These are phyloP conservation scores for Ustilago curta DNA, from an alignment of 1,284 basidiomycete species.

Conservation along the genomic window DNA sequence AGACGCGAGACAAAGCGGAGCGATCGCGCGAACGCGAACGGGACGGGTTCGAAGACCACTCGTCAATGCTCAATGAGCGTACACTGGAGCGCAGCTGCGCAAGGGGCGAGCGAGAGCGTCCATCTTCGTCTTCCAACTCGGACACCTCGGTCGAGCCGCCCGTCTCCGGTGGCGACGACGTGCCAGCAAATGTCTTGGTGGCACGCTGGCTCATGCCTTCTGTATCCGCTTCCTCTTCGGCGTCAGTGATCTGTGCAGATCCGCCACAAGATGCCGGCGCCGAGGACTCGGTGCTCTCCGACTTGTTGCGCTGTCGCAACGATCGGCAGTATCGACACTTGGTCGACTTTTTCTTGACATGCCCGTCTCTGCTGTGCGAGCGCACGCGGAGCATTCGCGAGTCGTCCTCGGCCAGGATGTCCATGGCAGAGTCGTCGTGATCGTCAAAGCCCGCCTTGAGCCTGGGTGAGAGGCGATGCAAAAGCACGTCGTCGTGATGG, in stretches of 20 bases:
- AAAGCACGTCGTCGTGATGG: slow-evolving; percentile 18
- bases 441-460: slow-evolving; percentile 19
- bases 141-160: slow-evolving; percentile 28
- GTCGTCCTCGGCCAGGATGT: slow-evolving; percentile 35
- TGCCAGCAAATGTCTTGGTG: not conserved
- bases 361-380: slow-evolving; percentile 43
- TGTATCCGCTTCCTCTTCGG: slow-evolving; percentile 30
- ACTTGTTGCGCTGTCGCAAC: slow-evolving; percentile 40
- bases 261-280: slow-evolving; percentile 33
- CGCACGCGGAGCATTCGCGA: slow-evolving; percentile 21
- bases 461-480: slow-evolving; percentile 19
- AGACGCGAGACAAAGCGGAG: slow-evolving; percentile 15
- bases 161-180: not conserved
- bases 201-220: slow-evolving; percentile 3
- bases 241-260: slow-evolving; percentile 46
- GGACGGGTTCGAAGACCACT: slow-evolving; percentile 17
- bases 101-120: slow-evolving; percentile 22
- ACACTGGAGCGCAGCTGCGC: slow-evolving; percentile 35
- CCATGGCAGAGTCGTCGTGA: slow-evolving; percentile 8
- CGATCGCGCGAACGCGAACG: slow-evolving; percentile 31
- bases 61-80: slow-evolving; percentile 42
- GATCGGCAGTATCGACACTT: slow-evolving; percentile 48
- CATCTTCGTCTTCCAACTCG: slow-evolving; percentile 37
- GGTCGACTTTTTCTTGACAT: slow-evolving; percentile 50
- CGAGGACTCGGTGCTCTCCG: slow-evolving; percentile 19